Base-by-base conservation (phyloP, 23 red algal genomes). In the Chondrus crispus region DNA sequence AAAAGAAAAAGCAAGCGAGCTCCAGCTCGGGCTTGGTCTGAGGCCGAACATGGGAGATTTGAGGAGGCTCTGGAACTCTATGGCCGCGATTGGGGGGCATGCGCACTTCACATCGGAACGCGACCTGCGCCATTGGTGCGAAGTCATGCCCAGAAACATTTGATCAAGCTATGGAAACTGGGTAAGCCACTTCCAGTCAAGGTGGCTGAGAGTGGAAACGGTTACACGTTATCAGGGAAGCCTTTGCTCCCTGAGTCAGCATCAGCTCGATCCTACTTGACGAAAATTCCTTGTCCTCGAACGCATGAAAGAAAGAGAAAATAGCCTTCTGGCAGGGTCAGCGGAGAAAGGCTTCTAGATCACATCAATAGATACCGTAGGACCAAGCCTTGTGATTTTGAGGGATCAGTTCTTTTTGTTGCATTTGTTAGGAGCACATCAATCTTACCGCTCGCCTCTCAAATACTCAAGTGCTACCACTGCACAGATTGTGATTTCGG, bases 211-310 rank as follows among this genome's bases (percentile, higher is more conserved):
- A 95, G 71, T 37, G 96, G 96, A 43, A 75, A 66, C 29, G 96
- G 96, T 32, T 94, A 98, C 81, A 98, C 96, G 16, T 74, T 98
- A n/a, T 90, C 82, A 32, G 96, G 96, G 18, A 98, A 98, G 69
- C 96, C 96, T 2, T 60, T 98, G 51, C 78, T 76, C 26, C 66
- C 88, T 2, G 91, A 97, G 7, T 91, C 85, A 22, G 89, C 95
- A n/a, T 88, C 89, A 14, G 95, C 95, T 8, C 74, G 84, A 50
- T 85, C 84, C 36, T 97, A 97, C 55, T 62, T 97, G 18, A 91
- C 77, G 6, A 89, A 49, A 52, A 89, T 89, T 40, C 48, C 85
- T 38, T 66, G 69, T 48, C 85, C 85, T 11, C 71, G 35, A 66
- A 66, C 26, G 9, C 26, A 66, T 32, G 60, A 66, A 32, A 22